Evolutionary conservation across 352 stramenopile species (phyloP).

Genomic region (Pythium brassicae): DNA sequence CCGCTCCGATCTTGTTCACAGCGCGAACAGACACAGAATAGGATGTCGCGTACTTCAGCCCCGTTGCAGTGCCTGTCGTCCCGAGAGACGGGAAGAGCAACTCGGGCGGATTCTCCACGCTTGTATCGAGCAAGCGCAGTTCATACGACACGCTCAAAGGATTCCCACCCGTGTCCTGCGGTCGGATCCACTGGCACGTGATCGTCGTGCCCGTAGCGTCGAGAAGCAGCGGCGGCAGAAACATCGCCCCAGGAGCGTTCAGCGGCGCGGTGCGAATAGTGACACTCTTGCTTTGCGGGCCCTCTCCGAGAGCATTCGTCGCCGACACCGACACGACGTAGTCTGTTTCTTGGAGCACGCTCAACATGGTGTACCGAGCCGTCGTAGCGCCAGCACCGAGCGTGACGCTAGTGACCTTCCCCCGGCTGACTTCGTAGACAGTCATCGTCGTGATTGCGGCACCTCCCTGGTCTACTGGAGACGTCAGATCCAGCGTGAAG

Average conservation of each 20-base stretch:
- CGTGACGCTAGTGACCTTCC: slow-evolving; percentile 17
- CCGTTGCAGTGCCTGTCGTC: slow-evolving; percentile 7
- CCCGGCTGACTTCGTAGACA: slow-evolving; percentile 33
- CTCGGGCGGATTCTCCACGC: background rate
- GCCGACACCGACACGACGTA: slow-evolving; percentile 40
- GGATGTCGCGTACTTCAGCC: slow-evolving; percentile 27
- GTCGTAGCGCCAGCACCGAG: slow-evolving; percentile 1
- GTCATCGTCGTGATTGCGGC: slow-evolving; percentile 26
- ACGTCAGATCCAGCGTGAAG: slow-evolving; percentile 38
- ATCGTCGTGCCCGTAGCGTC: slow-evolving; percentile 31
- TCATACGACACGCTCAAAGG: slow-evolving; percentile 24
- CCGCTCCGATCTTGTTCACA: slow-evolving; percentile 23
- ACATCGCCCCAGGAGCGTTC: slow-evolving; percentile 32
- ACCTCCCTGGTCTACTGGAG: slow-evolving; percentile 43
- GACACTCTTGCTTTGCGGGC: slow-evolving; percentile 16
- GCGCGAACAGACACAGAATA: slow-evolving; percentile 39
- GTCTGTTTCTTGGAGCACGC: slow-evolving; percentile 20
- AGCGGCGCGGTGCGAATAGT: slow-evolving; percentile 25
- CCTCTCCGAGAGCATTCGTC: slow-evolving; percentile 34
- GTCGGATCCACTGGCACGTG: slow-evolving; percentile 26
- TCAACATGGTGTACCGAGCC: slow-evolving; percentile 23
- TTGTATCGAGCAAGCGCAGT: slow-evolving; percentile 16
- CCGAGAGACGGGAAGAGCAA: slow-evolving; percentile 8
- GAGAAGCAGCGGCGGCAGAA: slow-evolving; percentile 19
- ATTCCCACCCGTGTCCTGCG: slow-evolving; percentile 42